Conservation (phyloP, 352 stramenopile species). For the Globisporangium nunn region DNA sequence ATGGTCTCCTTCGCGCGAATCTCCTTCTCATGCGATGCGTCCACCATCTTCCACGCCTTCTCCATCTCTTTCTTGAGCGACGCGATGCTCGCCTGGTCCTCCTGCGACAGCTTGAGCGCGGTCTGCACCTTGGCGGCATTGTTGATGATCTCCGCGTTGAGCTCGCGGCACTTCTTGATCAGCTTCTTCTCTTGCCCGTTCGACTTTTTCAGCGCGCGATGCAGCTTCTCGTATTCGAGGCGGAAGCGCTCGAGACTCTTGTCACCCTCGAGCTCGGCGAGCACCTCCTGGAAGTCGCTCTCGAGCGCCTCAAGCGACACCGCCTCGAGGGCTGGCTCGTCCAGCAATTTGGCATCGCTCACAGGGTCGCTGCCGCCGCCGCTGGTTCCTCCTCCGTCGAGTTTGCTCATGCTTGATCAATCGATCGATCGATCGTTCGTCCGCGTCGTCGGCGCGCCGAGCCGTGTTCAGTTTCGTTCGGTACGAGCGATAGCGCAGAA, state of each 20-base stretch:
- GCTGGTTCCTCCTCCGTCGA: slow-evolving; percentile 3
- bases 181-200: slow-evolving; percentile 94
- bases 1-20: slow-evolving; percentile 93
- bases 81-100: slow-evolving; percentile 90
- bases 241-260: slow-evolving; percentile 92
- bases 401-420: slow-evolving; percentile 10
- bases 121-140: slow-evolving; percentile 95
- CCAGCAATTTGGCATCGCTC: slow-evolving; percentile 38
- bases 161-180: slow-evolving; percentile 93
- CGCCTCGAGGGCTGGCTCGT: slow-evolving; percentile 41
- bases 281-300: slow-evolving; percentile 91
- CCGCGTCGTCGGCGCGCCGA: too few relatives aligned
- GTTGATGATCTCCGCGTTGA: slow-evolving; percentile 95
- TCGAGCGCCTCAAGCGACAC: slow-evolving; percentile 85
- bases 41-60: slow-evolving; percentile 92
- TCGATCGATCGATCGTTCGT: too few relatives aligned
- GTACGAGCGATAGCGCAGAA: too few relatives aligned
- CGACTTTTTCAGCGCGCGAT: slow-evolving; percentile 90
- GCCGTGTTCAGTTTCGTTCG: too few relatives aligned
- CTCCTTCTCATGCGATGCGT: slow-evolving; percentile 93
- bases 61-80: slow-evolving; percentile 96
- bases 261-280: slow-evolving; percentile 88
- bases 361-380: neutral
- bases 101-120: slow-evolving; percentile 91
- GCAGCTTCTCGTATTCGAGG: slow-evolving; percentile 94